Base-by-base conservation (phyloP, 345 rosid species). In the Citrus australasica region DNA sequence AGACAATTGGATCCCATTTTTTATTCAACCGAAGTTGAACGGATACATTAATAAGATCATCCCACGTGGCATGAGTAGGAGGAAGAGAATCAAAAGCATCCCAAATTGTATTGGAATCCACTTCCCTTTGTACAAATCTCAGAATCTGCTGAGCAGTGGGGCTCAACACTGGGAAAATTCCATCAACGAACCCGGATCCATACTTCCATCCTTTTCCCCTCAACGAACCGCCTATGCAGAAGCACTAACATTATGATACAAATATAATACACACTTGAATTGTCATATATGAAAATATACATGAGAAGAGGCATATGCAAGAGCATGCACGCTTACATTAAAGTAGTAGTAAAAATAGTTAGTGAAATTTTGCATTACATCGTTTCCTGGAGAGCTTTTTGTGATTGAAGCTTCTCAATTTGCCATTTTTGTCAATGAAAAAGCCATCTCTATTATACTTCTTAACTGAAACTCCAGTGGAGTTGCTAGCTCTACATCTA, bases 141-240 rank as follows among this genome's bases (percentile, higher is more conserved):
- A 91, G 84, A 76, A 95, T 88, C 77, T 88, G 86, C 84, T 88
- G 95, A 81, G 98, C 95, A 80, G 80, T 78, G 66, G 98, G 94
- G 71, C 97, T 91, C 73, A 93, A 71, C 37, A 95, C 98, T 4
- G 98, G 98, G 85, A 95, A 95, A 24, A 95, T 87, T 62, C 98
- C 98, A 86, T 95, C 98, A 0, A 93, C 98, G 77, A 95, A 95
- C 4, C 98, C 98, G 11, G 98, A 95, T 33, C 98, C 98, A 33
- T 95, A 95, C 80, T 95, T 93, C 98, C 98, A 93, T 81, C 98
- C 98, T 82, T 86, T 76, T 32, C 98, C 97, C 37, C 92, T 93
- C 78, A 95, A 86, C 79, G 97, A 86, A 35, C 98, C 98, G 83
- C 95, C 98, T 95, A 80, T 76, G 77, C 14, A 24, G 14, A 71